phyloP scores from a whole-genome alignment of 306 rosid genomes.

The Abrus pulchellus region DNA sequence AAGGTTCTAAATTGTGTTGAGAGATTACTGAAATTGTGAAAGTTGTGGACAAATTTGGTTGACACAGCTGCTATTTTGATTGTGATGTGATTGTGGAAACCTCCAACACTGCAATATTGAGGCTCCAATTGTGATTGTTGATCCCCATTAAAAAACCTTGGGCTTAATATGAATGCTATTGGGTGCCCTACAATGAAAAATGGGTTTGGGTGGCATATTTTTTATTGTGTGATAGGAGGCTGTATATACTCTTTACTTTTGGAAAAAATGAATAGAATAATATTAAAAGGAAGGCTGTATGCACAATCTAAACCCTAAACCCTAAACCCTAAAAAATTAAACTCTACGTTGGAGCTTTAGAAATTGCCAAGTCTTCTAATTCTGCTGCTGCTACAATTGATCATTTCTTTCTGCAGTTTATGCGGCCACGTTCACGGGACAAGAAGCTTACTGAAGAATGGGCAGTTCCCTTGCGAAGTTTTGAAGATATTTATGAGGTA shows the following conservation, averaged over 20 bases:
- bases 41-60: slow-evolving; percentile 13
- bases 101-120: not conserved
- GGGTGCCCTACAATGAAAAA: slow-evolving; percentile 22
- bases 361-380: not conserved
- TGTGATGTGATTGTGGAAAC: not conserved
- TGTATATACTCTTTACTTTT: not conserved
- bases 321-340: no score
- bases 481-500: slow-evolving; percentile 93
- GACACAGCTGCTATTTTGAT: not conserved
- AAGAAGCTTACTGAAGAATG: slow-evolving; percentile 94
- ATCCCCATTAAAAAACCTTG: not conserved
- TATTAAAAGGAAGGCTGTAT: not conserved
- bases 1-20: not conserved
- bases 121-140: not conserved
- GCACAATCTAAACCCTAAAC: slow-evolving; percentile 17
- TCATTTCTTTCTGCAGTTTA: slow-evolving; percentile 65
- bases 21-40: not conserved
- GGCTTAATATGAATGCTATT: slow-evolving; percentile 2
- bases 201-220: slow-evolving; percentile 9
- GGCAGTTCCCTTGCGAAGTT: slow-evolving; percentile 75
- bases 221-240: slow-evolving; percentile 10
- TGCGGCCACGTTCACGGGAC: slow-evolving; percentile 94
- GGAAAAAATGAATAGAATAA: not conserved
- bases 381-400: slow-evolving; percentile 26
- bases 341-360: slow-evolving; percentile 21